Evolutionary conservation across 2,329 filamentous ascomycete genomes (phyloP).

Genomic region (Aspergillus versicolor): DNA sequence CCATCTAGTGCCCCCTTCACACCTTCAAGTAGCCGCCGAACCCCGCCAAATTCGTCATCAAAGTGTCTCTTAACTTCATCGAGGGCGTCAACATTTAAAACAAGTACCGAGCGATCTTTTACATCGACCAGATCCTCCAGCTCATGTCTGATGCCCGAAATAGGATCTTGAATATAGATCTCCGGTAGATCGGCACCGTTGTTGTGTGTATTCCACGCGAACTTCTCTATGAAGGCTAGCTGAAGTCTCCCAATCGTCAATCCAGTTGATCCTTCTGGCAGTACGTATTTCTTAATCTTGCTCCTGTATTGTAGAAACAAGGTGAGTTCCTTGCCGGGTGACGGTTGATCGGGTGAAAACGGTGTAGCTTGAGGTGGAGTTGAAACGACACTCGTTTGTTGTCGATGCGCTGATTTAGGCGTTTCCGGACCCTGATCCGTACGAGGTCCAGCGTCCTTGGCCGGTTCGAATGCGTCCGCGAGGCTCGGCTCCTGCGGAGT

Average conservation of each 20-base stretch:
- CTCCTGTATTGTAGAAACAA: conserved; percentile 95
- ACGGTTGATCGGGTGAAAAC: conserved; percentile 61
- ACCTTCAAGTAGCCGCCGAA: conserved; percentile 80
- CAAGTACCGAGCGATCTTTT: conserved; percentile 92
- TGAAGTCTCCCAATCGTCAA: conserved; percentile 86
- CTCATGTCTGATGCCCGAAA: conserved; percentile 95
- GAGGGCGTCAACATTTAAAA: conserved; percentile 85
- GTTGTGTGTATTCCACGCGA: conserved; percentile 96
- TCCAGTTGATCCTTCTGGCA: conserved; percentile 79
- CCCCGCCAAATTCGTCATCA: conserved; percentile 80
- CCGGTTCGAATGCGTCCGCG: conserved; percentile 37
- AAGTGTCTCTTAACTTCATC: conserved; percentile 97
- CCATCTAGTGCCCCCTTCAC: conserved; percentile 81
- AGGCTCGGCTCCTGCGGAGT: conserved; percentile 36
- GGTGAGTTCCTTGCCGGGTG: conserved; percentile 81
- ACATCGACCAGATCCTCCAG: conserved; percentile 90
- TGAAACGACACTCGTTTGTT: conserved; percentile 22
- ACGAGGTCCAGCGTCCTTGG: conserved; percentile 23
- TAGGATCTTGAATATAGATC: conserved; percentile 94
- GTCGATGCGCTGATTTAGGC: conserved; percentile 24
- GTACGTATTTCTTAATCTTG: conserved; percentile 93
- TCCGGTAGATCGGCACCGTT: conserved; percentile 91
- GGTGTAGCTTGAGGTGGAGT: conserved; percentile 51
- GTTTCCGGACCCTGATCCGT: conserved; percentile 24
- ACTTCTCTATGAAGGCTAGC: conserved; percentile 97